These are phyloP conservation scores for Penicillium brevicompactum DNA, from an alignment of 2,329 filamentous ascomycete species.

Conservation along the genomic window DNA sequence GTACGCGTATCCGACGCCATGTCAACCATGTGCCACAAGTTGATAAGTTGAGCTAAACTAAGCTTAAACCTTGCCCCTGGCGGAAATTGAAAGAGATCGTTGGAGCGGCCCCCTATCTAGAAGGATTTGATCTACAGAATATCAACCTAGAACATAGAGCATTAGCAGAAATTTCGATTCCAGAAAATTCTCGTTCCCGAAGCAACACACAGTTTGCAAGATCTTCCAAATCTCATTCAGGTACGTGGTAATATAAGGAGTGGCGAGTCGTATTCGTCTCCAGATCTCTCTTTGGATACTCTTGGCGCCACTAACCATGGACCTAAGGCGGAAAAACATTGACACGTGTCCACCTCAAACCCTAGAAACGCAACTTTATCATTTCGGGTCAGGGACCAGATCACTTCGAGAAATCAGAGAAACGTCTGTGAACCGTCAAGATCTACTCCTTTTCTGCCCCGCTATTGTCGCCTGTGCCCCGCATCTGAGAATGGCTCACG, in stretches of 20 bases:
- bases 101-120: constrained; percentile 1
- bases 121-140: background rate
- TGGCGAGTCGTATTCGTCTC: constrained; percentile 7
- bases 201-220: background rate
- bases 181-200: background rate
- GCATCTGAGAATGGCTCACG: constrained; percentile 1
- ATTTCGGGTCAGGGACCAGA: constrained; percentile 4
- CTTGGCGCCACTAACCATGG: background rate
- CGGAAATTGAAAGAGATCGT: constrained; percentile 14
- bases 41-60: constrained; percentile 21
- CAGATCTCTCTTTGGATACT: background rate
- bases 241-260: background rate
- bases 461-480: constrained; percentile 7
- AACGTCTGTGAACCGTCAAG: constrained; percentile 1
- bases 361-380: constrained; percentile 9
- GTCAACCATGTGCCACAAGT: constrained; percentile 1
- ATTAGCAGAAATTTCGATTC: background rate
- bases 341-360: constrained; percentile 11
- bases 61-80: constrained; percentile 24
- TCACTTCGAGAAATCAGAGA: background rate
- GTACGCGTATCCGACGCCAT: constrained; percentile 4
- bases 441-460: background rate
- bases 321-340: background rate
- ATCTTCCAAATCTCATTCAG: background rate
- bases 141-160: background rate